phyloP scores from a whole-genome alignment of 768 basidiomycete genomes.

The Xerocomellus dryophilus region DNA sequence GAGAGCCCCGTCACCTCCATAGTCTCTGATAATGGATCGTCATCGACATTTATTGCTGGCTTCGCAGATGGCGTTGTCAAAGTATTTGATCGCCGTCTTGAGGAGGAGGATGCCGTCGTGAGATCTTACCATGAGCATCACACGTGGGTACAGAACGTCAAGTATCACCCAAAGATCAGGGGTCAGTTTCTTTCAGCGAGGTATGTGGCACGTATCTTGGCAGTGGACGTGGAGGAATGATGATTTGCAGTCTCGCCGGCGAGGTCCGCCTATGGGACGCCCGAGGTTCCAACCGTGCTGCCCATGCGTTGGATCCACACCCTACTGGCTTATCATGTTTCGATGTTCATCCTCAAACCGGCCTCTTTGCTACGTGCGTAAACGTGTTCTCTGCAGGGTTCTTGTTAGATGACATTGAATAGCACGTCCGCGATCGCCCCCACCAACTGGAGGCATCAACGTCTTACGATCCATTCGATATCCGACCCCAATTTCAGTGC shows the following conservation, averaged over 20 bases:
- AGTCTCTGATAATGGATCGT: conserved; percentile 69
- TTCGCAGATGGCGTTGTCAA: conserved; percentile 91
- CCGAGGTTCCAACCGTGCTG: conserved; percentile 57
- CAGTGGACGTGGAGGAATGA: neutral
- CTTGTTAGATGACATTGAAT: conserved; percentile 7
- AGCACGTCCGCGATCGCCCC: conserved; percentile 62
- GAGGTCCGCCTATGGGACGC: conserved; percentile 91
- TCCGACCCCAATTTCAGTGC: conserved; percentile 27
- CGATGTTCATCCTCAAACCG: conserved; percentile 79
- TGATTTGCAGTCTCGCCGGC: conserved; percentile 67
- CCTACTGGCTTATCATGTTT: conserved; percentile 76
- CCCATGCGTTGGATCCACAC: conserved; percentile 62
- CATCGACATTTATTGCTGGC: conserved; percentile 81
- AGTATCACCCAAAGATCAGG: conserved; percentile 69
- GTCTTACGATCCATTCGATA: conserved; percentile 58
- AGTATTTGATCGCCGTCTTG: conserved; percentile 87
- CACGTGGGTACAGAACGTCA: conserved; percentile 89
- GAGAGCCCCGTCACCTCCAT: conserved; percentile 89
- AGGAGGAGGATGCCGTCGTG: conserved; percentile 80
- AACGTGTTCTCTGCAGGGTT: neutral
- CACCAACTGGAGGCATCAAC: conserved; percentile 64
- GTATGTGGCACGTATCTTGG: conserved; percentile 40
- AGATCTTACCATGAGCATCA: conserved; percentile 72
- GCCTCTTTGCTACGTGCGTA: conserved; percentile 82
- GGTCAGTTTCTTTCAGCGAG: conserved; percentile 82